Conservation (phyloP, 1,284 basidiomycete genomes). For the Austroboletus novae-zelandiae region DNA sequence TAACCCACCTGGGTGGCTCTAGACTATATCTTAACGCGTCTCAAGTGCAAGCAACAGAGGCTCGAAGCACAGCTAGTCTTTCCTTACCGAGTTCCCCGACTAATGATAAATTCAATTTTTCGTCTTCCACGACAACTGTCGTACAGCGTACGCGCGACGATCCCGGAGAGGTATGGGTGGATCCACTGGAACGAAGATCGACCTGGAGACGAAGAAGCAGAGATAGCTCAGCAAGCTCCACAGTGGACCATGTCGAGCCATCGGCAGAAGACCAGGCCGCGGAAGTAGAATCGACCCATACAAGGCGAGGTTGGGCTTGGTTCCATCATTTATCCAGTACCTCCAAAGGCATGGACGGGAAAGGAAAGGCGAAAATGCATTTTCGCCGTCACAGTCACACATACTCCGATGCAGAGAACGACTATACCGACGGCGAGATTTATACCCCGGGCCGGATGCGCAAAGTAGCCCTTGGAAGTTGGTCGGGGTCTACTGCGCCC, state of each 20-base stretch:
- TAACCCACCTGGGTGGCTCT: no score
- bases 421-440: neutral
- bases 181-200: slow-evolving; percentile 35
- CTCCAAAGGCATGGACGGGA: slow-evolving; percentile 1
- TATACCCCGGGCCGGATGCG: slow-evolving; percentile 11
- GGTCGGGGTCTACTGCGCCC: slow-evolving; percentile 14
- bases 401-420: slow-evolving; percentile 11
- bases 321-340: slow-evolving; percentile 2
- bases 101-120: slow-evolving; percentile 1
- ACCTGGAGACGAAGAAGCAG: slow-evolving; percentile 12
- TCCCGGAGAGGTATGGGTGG: slow-evolving; percentile 43
- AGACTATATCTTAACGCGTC: neutral
- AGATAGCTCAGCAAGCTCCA: neutral
- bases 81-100: slow-evolving; percentile 7
- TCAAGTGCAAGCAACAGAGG: slow-evolving; percentile 1
- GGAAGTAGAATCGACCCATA: slow-evolving; percentile 31
- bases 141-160: slow-evolving; percentile 32
- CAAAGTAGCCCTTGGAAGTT: slow-evolving; percentile 18
- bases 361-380: slow-evolving; percentile 10
- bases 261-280: slow-evolving; percentile 27
- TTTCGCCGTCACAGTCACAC: slow-evolving; percentile 1
- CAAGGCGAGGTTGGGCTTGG: slow-evolving; percentile 23
- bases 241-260: slow-evolving; percentile 21
- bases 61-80: slow-evolving; percentile 3
- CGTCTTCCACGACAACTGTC: slow-evolving; percentile 15